phyloP scores from a whole-genome alignment of 495 filamentous ascomycete genomes.

The Eremomyces bilateralis region DNA sequence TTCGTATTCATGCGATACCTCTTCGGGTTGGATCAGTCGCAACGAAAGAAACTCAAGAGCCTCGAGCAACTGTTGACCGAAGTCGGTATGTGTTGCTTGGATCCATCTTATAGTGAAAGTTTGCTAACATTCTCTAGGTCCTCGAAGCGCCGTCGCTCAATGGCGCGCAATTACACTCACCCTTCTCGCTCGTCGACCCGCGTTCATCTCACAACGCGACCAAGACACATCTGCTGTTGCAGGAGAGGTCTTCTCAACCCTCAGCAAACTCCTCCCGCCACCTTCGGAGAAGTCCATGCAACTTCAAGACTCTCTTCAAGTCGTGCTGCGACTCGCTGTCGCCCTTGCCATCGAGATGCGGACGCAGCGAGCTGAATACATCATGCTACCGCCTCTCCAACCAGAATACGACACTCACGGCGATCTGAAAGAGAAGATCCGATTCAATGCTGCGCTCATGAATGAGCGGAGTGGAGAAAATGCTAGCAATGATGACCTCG shows the following conservation, averaged over 20 bases:
- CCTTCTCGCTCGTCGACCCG: conserved; percentile 51
- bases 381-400: conserved; percentile 89
- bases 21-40: conserved; percentile 93
- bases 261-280: conserved; percentile 61
- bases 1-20: conserved; percentile 93
- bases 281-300: conserved; percentile 51
- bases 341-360: conserved; percentile 89
- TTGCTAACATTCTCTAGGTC: conserved; percentile 14
- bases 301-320: conserved; percentile 58
- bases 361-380: conserved; percentile 82
- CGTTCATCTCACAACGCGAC: conserved; percentile 53
- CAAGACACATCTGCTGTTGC: conserved; percentile 80
- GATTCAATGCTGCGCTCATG: conserved; percentile 81
- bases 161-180: conserved; percentile 92
- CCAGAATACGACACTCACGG: conserved; percentile 88
- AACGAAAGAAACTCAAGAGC: conserved; percentile 86
- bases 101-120: conserved; percentile 1
- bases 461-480: conserved; percentile 63
- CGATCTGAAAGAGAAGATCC: conserved; percentile 59
- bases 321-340: conserved; percentile 64
- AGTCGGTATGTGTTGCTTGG: conserved; percentile 31
- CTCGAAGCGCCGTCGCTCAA: conserved; percentile 61
- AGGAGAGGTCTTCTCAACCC: conserved; percentile 57
- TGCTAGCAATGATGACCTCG: conserved; percentile 51
- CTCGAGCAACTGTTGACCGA: conserved; percentile 80